Evolutionary conservation across 176 grass and related monocot species (phyloP).

Genomic region (Cenchrus americanus): DNA sequence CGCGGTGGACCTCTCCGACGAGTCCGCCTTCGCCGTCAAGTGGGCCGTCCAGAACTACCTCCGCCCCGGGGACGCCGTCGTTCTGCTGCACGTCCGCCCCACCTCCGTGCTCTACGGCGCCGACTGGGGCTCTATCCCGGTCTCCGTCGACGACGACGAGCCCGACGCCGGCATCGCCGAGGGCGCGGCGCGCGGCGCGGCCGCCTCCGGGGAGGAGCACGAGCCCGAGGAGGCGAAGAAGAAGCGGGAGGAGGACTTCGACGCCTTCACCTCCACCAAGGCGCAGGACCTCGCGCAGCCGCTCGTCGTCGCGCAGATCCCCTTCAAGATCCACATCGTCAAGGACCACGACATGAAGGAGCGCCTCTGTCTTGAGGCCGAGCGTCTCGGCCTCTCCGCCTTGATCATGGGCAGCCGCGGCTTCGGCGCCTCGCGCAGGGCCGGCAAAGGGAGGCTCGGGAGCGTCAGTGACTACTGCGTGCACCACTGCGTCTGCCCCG

Average conservation of each 20-base stretch:
- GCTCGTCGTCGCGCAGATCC: constrained; percentile 73
- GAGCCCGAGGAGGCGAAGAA: constrained; percentile 55
- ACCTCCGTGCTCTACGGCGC: constrained; percentile 87
- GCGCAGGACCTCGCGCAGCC: constrained; percentile 83
- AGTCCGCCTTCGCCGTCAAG: constrained; percentile 86
- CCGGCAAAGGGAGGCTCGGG: constrained; percentile 66
- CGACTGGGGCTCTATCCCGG: constrained; percentile 83
- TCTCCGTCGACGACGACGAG: constrained; percentile 48
- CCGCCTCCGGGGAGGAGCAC: neutral
- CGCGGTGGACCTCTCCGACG: constrained; percentile 91
- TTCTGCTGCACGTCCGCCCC: constrained; percentile 81
- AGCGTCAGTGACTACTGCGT: constrained; percentile 97
- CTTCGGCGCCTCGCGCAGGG: constrained; percentile 77
- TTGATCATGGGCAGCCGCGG: constrained; percentile 97
- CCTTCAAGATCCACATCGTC: constrained; percentile 90
- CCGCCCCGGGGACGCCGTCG: constrained; percentile 83
- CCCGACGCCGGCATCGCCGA: neutral
- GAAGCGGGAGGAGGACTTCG: constrained; percentile 88
- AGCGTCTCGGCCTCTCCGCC: constrained; percentile 74
- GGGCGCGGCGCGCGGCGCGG: neutral
- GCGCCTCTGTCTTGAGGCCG: constrained; percentile 87
- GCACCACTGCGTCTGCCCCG: constrained; percentile 90
- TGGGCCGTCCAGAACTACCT: constrained; percentile 99
- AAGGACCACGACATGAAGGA: constrained; percentile 99
- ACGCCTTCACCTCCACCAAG: constrained; percentile 83